Percentiles rank a stretch among this genome's conserved stretches.
Conservation (phyloP, 2,329 filamentous ascomycete species). For the Pleurostoma richardsiae region DNA sequence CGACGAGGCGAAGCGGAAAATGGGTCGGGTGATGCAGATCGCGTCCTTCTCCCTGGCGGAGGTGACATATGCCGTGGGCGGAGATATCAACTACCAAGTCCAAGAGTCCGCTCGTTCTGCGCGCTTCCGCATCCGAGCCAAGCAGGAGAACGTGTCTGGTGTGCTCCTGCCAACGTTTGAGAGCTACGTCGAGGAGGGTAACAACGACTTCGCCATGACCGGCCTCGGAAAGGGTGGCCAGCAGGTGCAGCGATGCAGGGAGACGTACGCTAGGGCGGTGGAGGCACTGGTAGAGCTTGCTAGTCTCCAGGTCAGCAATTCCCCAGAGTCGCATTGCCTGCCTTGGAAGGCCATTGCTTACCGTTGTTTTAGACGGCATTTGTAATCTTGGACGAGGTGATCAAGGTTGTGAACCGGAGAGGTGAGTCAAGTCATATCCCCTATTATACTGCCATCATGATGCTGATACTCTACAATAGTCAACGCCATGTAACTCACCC, state of each 20-base stretch:
- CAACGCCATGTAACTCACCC: constrained; percentile 73
- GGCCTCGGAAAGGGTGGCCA: constrained; percentile 95
- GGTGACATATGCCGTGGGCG: constrained; percentile 94
- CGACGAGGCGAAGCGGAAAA: constrained; percentile 98
- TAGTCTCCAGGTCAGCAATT: constrained; percentile 65
- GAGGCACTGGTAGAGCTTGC: constrained; percentile 94
- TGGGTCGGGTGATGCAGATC: constrained; percentile 99
- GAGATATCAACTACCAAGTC: constrained; percentile 94
- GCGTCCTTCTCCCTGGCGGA: constrained; percentile 96
- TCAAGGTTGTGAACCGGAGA: constrained; percentile 97
- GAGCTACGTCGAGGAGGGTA: constrained; percentile 80
- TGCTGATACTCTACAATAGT: constrained; percentile 42
- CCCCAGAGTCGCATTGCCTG: not conserved
- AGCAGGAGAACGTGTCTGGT: constrained; percentile 97
- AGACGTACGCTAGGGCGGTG: constrained; percentile 93
- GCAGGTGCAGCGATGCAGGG: constrained; percentile 89
- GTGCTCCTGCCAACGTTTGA: constrained; percentile 93
- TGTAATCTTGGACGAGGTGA: constrained; percentile 96
- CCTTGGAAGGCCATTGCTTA: constrained; percentile 1
- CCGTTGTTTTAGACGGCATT: constrained; percentile 69
- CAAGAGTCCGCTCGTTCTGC: constrained; percentile 93
- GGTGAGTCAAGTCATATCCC: constrained; percentile 40
- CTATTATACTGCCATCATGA: no score
- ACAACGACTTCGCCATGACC: constrained; percentile 93
- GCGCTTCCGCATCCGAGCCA: constrained; percentile 86